Base-by-base conservation (phyloP, 179 eudicot species). In the Pouteria campechiana region DNA sequence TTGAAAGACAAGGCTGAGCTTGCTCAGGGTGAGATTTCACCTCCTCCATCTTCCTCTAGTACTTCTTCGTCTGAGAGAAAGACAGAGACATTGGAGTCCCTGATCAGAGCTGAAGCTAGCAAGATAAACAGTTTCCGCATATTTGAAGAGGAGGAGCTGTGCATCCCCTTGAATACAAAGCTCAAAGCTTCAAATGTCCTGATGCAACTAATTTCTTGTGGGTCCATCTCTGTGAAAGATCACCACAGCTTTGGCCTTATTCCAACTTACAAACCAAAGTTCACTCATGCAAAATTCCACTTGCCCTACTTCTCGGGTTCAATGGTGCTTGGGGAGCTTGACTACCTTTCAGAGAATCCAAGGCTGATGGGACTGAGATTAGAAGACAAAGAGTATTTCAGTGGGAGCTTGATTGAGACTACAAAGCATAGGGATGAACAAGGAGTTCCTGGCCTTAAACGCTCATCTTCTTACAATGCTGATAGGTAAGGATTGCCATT, bases 181-280 rank as follows among this genome's bases (percentile, higher is more conserved):
- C 53, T 76, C 46, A 86, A 79, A 71, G 81, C 95, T 44, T 69
- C 95, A 35, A 77, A 53, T 49, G 45, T 81, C 74, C 63, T 90
- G 44, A 72, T 90, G 90, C 98, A 90, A 58, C 58, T 90, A 58
- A 79, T 90, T 41, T 81, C 98, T 13, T 90, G 98, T 65, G 98
- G 98, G 46, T 85, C 93, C 43, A 58, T 86, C 44, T 69, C 95
- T 3, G 98, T 86, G 36, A 90, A 90, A 61, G 95, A 90, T 68
- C 90, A 85, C 63, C 90, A 85, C 63, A 75, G 75, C 58, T 81
- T 90, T 57, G 93, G 95, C 28, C 49, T 85, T 16, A 75, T 81
- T 37, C 93, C 93, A 32, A 63, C 67, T 25, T 85, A 81, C 58
- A 73, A 78, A 54, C 90, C 98, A 1, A 64, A 74, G 22, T 72